A percentile compares a stretch with the other conserved stretches of the same genome.
Conservation (phyloP, 2,329 filamentous ascomycete genomes). For the Beauveria medogensis region DNA sequence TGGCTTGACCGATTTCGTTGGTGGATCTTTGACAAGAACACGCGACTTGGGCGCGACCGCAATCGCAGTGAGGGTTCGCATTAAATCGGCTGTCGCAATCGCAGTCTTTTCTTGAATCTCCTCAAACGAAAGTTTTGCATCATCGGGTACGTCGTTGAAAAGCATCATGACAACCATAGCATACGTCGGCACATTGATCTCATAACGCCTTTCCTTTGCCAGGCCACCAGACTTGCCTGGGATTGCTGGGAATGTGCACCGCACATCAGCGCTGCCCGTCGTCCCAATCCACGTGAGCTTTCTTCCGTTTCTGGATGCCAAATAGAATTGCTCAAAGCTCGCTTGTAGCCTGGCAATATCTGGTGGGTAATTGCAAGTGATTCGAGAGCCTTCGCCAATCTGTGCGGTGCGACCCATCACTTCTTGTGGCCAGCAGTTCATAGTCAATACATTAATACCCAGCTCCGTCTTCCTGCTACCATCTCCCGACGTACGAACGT, state of each 20-base stretch:
- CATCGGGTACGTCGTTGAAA: conserved; percentile 68
- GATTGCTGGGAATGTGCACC: conserved; percentile 66
- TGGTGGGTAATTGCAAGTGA: conserved; percentile 61
- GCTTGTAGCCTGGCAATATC: conserved; percentile 68
- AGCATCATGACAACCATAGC: conserved; percentile 83
- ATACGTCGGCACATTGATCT: conserved; percentile 86
- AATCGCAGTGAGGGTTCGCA: conserved; percentile 71
- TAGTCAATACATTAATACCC: conserved; percentile 77
- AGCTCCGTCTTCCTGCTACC: conserved; percentile 57
- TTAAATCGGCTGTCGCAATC: conserved; percentile 66
- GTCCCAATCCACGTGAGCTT: conserved; percentile 74
- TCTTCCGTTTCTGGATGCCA: conserved; percentile 77
- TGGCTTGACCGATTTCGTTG: conserved; percentile 66
- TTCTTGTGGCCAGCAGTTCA: conserved; percentile 91
- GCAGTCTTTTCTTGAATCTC: conserved; percentile 78
- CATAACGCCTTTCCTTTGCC: conserved; percentile 65
- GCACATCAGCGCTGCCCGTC: conserved; percentile 75
- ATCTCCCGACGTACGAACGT: conserved; percentile 48
- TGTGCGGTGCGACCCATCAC: conserved; percentile 60
- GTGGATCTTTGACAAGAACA: conserved; percentile 72
- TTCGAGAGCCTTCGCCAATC: conserved; percentile 35
- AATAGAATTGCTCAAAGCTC: conserved; percentile 84
- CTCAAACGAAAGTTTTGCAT: conserved; percentile 49
- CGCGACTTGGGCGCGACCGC: conserved; percentile 77
- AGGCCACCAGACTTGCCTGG: conserved; percentile 58